A percentile compares a stretch with the other conserved stretches of the same genome.
Conservation (phyloP, 306 rosid species). For the Chamaecrista fasciculata region DNA sequence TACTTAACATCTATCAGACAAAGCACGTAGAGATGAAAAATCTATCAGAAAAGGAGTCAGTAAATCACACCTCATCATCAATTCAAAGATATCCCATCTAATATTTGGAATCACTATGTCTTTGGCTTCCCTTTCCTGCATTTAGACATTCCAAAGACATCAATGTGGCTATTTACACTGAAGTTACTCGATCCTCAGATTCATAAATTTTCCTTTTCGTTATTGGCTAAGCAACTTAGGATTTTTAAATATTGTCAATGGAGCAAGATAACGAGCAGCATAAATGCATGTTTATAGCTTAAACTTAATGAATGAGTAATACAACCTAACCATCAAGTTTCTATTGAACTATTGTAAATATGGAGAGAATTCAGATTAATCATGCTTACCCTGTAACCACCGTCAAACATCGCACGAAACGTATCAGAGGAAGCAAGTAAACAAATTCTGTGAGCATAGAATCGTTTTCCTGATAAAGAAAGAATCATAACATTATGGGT, state of each 20-base stretch:
- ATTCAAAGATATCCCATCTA: slow-evolving; percentile 84
- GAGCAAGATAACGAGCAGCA: background rate
- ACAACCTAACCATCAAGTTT: slow-evolving; percentile 28
- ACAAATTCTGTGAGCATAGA: slow-evolving; percentile 80
- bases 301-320: background rate
- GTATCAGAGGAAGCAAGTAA: slow-evolving; percentile 72
- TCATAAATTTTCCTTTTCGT: background rate
- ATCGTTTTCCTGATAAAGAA: slow-evolving; percentile 57
- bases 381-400: slow-evolving; percentile 82
- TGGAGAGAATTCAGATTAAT: background rate
- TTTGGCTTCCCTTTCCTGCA: slow-evolving; percentile 48
- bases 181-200: background rate
- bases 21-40: background rate
- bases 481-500: slow-evolving; percentile 13
- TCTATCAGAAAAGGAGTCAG: background rate
- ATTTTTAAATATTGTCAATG: background rate
- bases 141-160: slow-evolving; percentile 16
- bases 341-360: background rate
- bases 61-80: slow-evolving; percentile 80
- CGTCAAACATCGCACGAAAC: slow-evolving; percentile 93
- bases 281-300: background rate
- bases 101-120: slow-evolving; percentile 86
- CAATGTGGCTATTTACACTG: background rate
- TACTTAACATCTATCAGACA: background rate
- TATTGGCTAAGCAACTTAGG: background rate